Evolutionary conservation across 257 asterid genomes (phyloP).

Genomic region (Lithospermum erythrorhizon): DNA sequence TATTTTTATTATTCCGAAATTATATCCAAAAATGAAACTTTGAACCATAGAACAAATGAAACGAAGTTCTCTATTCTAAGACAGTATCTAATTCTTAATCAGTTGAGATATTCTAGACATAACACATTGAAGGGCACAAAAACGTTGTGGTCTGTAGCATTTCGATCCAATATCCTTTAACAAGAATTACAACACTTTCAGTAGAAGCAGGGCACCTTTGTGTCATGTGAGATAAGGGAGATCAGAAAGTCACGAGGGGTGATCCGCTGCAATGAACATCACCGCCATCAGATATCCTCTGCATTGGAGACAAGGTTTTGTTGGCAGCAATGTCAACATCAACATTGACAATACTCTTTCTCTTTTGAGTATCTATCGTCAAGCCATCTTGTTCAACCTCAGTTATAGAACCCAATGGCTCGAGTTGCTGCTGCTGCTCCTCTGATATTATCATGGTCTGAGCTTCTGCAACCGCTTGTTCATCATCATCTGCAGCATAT

Average conservation of each 20-base stretch:
- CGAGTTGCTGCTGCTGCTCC: constrained; percentile 30
- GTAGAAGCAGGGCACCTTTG: background rate
- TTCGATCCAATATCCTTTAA: too few relatives aligned
- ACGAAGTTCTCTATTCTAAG: too few relatives aligned
- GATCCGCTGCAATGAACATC: constrained; percentile 85
- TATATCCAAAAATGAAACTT: too few relatives aligned
- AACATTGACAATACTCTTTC: constrained; percentile 59
- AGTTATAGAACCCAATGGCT: constrained; percentile 21
- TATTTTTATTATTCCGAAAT: too few relatives aligned
- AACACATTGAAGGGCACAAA: background rate
- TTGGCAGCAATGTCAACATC: constrained; percentile 82
- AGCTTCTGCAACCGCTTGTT: constrained; percentile 60
- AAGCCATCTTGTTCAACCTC: constrained; percentile 40
- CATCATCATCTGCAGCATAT: constrained; percentile 68
- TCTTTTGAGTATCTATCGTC: constrained; percentile 60
- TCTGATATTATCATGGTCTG: constrained; percentile 54
- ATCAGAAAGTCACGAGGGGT: constrained; percentile 65
- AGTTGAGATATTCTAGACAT: background rate
- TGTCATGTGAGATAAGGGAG: constrained; percentile 1
- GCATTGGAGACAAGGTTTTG: constrained; percentile 63
- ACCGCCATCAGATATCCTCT: constrained; percentile 51
- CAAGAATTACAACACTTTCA: background rate
- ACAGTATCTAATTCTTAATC: too few relatives aligned
- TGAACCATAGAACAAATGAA: too few relatives aligned
- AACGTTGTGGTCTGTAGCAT: background rate